Evolutionary conservation across 352 stramenopile genomes (phyloP), one percentile per base, ranked within the genome.

Genomic region (Phytophthora syringae): DNA sequence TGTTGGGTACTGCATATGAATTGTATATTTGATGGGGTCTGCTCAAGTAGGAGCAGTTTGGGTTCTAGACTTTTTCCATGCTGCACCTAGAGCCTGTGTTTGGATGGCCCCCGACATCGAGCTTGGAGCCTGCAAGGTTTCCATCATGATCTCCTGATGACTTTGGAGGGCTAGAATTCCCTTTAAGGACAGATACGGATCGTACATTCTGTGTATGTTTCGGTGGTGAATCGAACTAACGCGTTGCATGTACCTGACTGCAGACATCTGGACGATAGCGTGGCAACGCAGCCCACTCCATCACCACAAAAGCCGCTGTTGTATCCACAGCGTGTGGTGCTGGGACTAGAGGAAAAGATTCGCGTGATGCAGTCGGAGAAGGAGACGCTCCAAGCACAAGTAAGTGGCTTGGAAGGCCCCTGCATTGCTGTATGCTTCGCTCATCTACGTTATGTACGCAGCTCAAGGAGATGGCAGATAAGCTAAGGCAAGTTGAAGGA

Each of bases 181-280:
- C 64, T 74, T 73, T 69, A 89, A 95, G 84, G 86, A 95, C 86
- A 95, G 86, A 93, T 95, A 95, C 86, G 84, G 84, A 89, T 90
- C 61, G 77, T 70, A 94, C 83, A 94, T 28, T 47, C 18, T 45
- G 6, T 10, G 37, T 44, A 7, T 12, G 1, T 44, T 7, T 24
- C 10, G 39, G 7, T 42, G 36, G 20, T 42, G 36, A 15, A 42
- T 45, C 16, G 24, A 20, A 42, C 55, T 68, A 52, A 69, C 34
- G 16, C 18, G 7, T 45, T 45, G 32, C 12, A n/a, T n/a, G 16
- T 45, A 52, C n/a, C 9, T 43, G n/a, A 53, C 0, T 65, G 5
- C 20, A 77, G 70, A 36, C 42, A 72, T 32, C 59, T 80, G 11
- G 52, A 80, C 32, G 66, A 74, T 22, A 68, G 43, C 13, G 37